Percentiles rank a stretch among this genome's conserved stretches.
Evolutionary conservation across 2,329 filamentous ascomycete species (phyloP).

Genomic region (Phaeosphaeria sp.): DNA sequence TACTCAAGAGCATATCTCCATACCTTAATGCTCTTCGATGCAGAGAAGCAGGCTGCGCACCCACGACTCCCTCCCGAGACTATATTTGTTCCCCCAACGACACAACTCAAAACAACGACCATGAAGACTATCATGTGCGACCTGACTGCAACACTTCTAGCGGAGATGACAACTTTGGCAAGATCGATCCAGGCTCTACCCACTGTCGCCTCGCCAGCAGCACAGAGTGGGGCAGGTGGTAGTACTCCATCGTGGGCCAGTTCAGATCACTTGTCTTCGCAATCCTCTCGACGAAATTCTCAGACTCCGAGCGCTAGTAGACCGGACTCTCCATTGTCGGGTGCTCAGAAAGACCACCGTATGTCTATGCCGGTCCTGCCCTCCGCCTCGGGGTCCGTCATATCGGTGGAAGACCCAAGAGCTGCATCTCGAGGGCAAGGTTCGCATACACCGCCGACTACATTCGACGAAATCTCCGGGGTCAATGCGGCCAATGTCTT

Average conservation of each 20-base stretch:
- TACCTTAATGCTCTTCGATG: slow-evolving; percentile 82
- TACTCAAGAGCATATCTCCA: slow-evolving; percentile 81
- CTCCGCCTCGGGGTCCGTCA: slow-evolving; percentile 42
- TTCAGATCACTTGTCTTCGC: slow-evolving; percentile 29
- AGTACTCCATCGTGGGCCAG: slow-evolving; percentile 39
- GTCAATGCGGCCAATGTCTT: slow-evolving; percentile 47
- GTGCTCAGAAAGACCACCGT: slow-evolving; percentile 67
- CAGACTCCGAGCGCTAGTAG: slow-evolving; percentile 34
- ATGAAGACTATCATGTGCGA: slow-evolving; percentile 56
- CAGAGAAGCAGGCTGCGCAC: slow-evolving; percentile 49
- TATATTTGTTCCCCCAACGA: slow-evolving; percentile 71
- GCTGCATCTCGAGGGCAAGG: slow-evolving; percentile 35
- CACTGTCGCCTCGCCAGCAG: slow-evolving; percentile 65
- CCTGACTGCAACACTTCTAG: slow-evolving; percentile 53
- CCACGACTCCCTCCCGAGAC: slow-evolving; percentile 68
- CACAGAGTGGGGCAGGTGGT: slow-evolving; percentile 35
- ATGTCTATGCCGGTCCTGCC: slow-evolving; percentile 80
- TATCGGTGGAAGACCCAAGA: slow-evolving; percentile 35
- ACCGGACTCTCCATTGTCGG: slow-evolving; percentile 40
- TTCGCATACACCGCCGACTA: slow-evolving; percentile 52
- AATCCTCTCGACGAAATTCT: slow-evolving; percentile 40
- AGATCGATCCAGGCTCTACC: slow-evolving; percentile 60
- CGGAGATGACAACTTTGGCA: slow-evolving; percentile 56
- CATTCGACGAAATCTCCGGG: slow-evolving; percentile 55
- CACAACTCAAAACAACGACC: slow-evolving; percentile 76